Evolutionary conservation across 495 filamentous ascomycete species (phyloP), one percentile per base, ranked within the genome.

Genomic region (Baudoinia panamericana): DNA sequence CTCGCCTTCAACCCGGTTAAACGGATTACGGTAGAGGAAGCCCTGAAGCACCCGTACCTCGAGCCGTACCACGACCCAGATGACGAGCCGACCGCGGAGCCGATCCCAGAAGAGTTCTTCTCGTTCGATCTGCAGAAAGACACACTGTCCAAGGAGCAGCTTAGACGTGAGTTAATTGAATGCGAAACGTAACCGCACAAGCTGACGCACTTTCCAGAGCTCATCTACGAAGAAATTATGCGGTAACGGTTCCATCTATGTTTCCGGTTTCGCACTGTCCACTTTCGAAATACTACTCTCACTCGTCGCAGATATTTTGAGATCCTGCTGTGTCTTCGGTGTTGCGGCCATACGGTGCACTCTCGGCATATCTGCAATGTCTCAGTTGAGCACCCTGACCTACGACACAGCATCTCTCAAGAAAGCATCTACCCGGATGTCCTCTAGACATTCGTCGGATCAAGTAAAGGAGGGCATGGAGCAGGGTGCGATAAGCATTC

Each of bases 101-200:
- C 92, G 12, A 99, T 99, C 51, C 92, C 92, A 0, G 86, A 95
- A 55, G 86, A 92, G 55, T 99, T 99, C 72, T 99, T 99, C 61
- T 90, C 96, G 62, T 99, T 99, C 58, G 92, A 99, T 66, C 93
- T 94, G 72, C 90, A 93, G 68, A 99, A 99, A 78, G 92, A 99
- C 61, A 85, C 79, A 45, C 68, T 99, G 48, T 93, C 81, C 69
- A 99, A 99, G 68, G 92, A 99, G 63, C 82, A 99, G 65, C 62
- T 99, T 63, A 95, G 94, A 70, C 55, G 80, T 82, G 58, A 61
- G 75, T 65, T 26, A 30, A 39, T n/a, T n/a, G n/a, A n/a, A n/a
- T n/a, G n/a, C n/a, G n/a, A 13, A 36, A 19, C 17, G 15, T 13
- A 20, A 4, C 17, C 36, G 12, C 1, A 18, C 2, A n/a, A 19